Percentiles rank a stretch among this genome's conserved stretches.
These are phyloP conservation scores for Saprolegnia diclina DNA, from an alignment of 352 stramenopile species.

Conservation along the genomic window DNA sequence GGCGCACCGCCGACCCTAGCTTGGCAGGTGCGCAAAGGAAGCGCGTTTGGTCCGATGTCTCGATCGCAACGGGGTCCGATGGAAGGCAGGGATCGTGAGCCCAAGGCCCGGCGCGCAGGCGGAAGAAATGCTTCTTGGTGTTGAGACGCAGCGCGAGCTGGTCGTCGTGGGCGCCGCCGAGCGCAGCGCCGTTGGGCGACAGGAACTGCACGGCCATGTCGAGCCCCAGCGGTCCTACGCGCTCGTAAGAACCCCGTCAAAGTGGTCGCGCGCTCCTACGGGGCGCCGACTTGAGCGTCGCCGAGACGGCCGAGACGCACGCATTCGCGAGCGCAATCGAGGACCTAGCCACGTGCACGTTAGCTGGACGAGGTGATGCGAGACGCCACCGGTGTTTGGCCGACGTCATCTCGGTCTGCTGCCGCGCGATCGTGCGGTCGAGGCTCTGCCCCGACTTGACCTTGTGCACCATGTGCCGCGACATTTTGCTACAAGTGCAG, in stretches of 20 bases:
- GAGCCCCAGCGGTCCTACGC: background rate
- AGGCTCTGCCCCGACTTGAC: constrained; percentile 9
- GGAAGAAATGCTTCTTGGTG: background rate
- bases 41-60: background rate
- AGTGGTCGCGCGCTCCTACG: background rate
- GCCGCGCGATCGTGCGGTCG: background rate
- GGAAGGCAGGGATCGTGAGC: background rate
- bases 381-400: background rate
- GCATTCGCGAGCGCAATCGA: background rate
- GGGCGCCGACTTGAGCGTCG: background rate
- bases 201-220: background rate
- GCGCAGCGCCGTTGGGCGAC: background rate
- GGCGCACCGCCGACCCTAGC: background rate
- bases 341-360: background rate
- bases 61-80: background rate
- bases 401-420: background rate
- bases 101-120: background rate
- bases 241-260: background rate
- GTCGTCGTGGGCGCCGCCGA: background rate
- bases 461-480: constrained; percentile 13
- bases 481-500: constrained; percentile 1
- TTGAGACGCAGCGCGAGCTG: background rate
- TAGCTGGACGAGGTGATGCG: background rate
- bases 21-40: background rate
- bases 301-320: background rate